Base-by-base conservation (phyloP, 805 yeast species). In the Metschnikowia similis region DNA sequence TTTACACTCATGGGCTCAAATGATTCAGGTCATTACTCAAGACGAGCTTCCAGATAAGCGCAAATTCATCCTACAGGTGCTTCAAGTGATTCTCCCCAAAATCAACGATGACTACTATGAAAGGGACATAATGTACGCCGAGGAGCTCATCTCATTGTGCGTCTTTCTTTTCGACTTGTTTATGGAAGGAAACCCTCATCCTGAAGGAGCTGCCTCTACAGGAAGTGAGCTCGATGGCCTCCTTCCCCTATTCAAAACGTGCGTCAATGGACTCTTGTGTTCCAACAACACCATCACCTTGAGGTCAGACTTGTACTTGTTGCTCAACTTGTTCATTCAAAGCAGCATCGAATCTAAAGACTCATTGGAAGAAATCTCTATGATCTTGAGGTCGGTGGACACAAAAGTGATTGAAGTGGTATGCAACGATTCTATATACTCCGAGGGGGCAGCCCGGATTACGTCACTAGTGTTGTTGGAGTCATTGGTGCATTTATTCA, bases 1-100 rank as follows among this genome's bases (percentile, higher is more conserved):
- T 50, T 68, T 92, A 29, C 89, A 84, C 60, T 80, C 95, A 0
- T 92, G 98, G 98, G 83, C 84, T 21, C 85, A 84, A 56, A 66
- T 91, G 45, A 83, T 89, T 26, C 89, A 89, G 53, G 81, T 89
- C 3, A 67, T 89, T 41, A 82, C 88, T 4, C 74, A 82, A 4
- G 90, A 84, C 64, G 83, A 82, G 8, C 49, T 43, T 14, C 44
- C 40, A 4, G 45, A 44, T 39, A 51, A 50, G 31, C 72, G 82
- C 0, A 77, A 80, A 35, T 85, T 92, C 59, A 82, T 89, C 48
- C 67, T 89, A 16, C 95, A 87, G 56, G 80, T 88, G 2, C 82
- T 90, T 54, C 95, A 89, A 57, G 73, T 80, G 3, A 74, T 89
- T 26, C 75, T 89, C 17, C 96, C 96, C 2, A 85, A 82, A 59